Conservation (phyloP, 192 early-diverging fungal genomes). For the Endogone sp. region DNA sequence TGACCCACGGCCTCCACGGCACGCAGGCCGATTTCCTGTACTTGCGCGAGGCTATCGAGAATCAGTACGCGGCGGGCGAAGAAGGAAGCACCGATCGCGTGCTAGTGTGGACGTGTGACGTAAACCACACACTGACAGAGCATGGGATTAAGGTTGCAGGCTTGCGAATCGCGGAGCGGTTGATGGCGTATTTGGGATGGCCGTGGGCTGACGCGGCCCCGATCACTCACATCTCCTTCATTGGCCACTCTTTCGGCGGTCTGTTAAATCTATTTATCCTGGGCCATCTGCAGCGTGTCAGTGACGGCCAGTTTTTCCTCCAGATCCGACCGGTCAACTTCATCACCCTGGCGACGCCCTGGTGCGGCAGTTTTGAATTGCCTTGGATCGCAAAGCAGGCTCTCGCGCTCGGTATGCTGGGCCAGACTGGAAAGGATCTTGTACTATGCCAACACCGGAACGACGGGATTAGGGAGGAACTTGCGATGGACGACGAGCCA, state of each 20-base stretch:
- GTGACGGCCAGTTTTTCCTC: slow-evolving; percentile 36
- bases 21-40: slow-evolving; percentile 36
- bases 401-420: slow-evolving; percentile 30
- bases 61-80: slow-evolving; percentile 6
- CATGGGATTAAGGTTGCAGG: slow-evolving; percentile 43
- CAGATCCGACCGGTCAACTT: slow-evolving; percentile 37
- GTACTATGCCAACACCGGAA: slow-evolving; percentile 12
- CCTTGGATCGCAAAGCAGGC: slow-evolving; percentile 30
- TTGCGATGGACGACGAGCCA: slow-evolving; percentile 22
- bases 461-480: slow-evolving; percentile 1
- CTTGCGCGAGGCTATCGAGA: slow-evolving; percentile 35
- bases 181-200: slow-evolving; percentile 31
- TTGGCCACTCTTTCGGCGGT: slow-evolving; percentile 50
- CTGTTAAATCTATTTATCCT: slow-evolving; percentile 39
- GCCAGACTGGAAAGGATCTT: slow-evolving; percentile 49
- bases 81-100: slow-evolving; percentile 18
- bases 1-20: slow-evolving; percentile 43
- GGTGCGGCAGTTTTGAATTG: slow-evolving; percentile 35
- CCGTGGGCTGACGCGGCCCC: slow-evolving; percentile 1
- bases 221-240: slow-evolving; percentile 35
- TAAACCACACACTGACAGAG: slow-evolving; percentile 39
- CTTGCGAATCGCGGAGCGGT: slow-evolving; percentile 29
- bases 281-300: slow-evolving; percentile 38
- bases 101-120: slow-evolving; percentile 28
- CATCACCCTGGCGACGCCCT: slow-evolving; percentile 41